Evolutionary conservation across 1,139 yeast genomes (phyloP).

Genomic region (Yamadazyma kanchanaburiensis): DNA sequence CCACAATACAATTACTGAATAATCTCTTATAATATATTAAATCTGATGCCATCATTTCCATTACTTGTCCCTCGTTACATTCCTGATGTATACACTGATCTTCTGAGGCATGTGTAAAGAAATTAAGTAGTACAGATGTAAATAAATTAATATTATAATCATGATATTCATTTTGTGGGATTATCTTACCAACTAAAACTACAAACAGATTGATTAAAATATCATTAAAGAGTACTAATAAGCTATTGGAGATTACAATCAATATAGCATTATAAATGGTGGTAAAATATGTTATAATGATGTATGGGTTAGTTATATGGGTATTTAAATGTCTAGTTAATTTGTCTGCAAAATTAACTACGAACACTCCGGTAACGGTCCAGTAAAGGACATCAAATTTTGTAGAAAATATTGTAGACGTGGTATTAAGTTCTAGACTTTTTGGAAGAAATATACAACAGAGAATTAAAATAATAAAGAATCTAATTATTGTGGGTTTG

Average conservation of each 20-base stretch:
- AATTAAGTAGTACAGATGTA: constrained; percentile 16
- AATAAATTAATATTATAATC: constrained; percentile 14
- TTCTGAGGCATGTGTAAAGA: constrained; percentile 13
- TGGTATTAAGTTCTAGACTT: background rate
- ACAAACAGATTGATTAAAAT: constrained; percentile 18
- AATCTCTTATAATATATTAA: constrained; percentile 5
- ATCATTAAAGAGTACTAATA: constrained; percentile 18
- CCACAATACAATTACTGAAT: constrained; percentile 18
- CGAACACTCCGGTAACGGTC: constrained; percentile 15
- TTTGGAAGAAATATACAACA: background rate
- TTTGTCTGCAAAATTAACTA: too few species aligned
- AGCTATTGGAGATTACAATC: constrained; percentile 1
- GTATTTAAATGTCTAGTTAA: too few species aligned
- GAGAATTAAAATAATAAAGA: background rate
- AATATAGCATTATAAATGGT: constrained; percentile 3
- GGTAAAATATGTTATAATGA: too few species aligned
- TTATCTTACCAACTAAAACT: constrained; percentile 6
- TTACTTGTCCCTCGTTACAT: constrained; percentile 5
- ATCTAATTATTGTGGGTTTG: too few species aligned
- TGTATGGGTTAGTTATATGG: too few species aligned
- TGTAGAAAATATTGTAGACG: background rate
- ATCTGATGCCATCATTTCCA: too few species aligned
- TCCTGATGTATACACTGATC: constrained; percentile 3
- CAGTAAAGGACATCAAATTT: constrained; percentile 22
- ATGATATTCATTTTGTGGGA: constrained; percentile 4